Base-by-base conservation (phyloP, 306 rosid species). In the Trifolium repens region DNA sequence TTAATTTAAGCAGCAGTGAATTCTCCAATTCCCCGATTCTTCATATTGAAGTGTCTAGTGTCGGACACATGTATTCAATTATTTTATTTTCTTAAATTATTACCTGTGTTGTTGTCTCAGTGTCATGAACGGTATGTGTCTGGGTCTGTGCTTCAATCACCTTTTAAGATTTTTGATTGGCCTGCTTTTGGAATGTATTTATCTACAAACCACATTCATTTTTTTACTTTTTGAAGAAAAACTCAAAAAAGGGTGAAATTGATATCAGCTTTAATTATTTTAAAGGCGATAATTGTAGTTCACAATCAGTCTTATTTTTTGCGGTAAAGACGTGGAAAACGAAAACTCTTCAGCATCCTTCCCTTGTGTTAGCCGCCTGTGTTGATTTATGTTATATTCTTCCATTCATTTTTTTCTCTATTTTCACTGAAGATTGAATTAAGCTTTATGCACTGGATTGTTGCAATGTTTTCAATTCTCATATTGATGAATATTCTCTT, bases 401-500 rank as follows among this genome's bases (percentile, higher is more conserved):
- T 39, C 46, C 9, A 9, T 73, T 62, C 26, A 15, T 19, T 82
- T 44, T 47, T 34, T 17, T 30, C 34, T 32, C 57, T 62, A 61
- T 68, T 67, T 9, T 61, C n/a, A 53, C 7, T 3, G 12, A 30
- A 43, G 61, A 35, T 61, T 80, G 60, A 67, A 50, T 71, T 77
- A 10, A 30, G 79, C 73, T 58, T 49, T 8, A 61, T 72, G 32
- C 53, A 16, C 14, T 73, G 42, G 61, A 26, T 79, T 43, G 65
- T 68, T 62, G 71, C 17, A n/a, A 39, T 40, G 60, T 49, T 55
- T 40, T 39, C 53, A 30, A 19, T 67, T 75, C 73, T 82, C 40
- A 57, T 57, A 67, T 54, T 74, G 79, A 74, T 64, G 3, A 7
- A 12, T 80, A 39, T 30, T 85, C 46, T 63, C 64, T 46, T 86